Evolutionary conservation across 2,329 filamentous ascomycete species (phyloP), one percentile per base, ranked within the genome.

Genomic region (Waltergamsia citrina): DNA sequence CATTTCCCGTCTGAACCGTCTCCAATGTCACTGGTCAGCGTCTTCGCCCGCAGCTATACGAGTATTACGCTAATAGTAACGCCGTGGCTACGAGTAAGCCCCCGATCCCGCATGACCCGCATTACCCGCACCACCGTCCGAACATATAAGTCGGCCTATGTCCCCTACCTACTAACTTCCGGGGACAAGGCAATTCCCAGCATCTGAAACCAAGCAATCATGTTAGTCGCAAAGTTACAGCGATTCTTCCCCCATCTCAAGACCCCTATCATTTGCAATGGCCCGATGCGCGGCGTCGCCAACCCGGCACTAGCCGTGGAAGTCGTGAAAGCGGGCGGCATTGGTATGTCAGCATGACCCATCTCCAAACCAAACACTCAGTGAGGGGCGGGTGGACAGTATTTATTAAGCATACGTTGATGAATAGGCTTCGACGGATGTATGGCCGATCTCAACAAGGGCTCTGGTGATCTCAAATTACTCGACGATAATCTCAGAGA

Each of bases 281-380:
- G 43, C 15, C 59, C 59, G 6, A 62, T 62, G 59, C 44, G 53
- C 19, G 48, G 50, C 14, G 49, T 41, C 18, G 55, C 49, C 7
- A 46, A 44, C 11, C 48, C 57, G n/a, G 43, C 41, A 6, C 44
- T 62, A 29, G 52, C 57, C n/a, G 43, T 48, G 11, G 53, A 60
- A 32, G 56, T 62, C 5, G 52, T 43, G 37, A 60, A 53, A 30
- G 57, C 57, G 14, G 57, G 56, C 9, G 59, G 59, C 6, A 33
- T 62, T 10, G 59, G 58, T 61, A 48, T 9, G 40, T n/a, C 6
- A 8, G 8, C 8, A 8, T 24, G 22, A 24, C 8, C 22, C 22
- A n/a, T 24, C 22, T 8, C 22, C 7, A 24, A 8, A 8, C 8
- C 22, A 24, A 24, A 24, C 22, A 24, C 8, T n/a, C 22, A 24